These are phyloP conservation scores for Phoma sp. DNA, from an alignment of 2,329 filamentous ascomycete genomes.

Conservation along the genomic window DNA sequence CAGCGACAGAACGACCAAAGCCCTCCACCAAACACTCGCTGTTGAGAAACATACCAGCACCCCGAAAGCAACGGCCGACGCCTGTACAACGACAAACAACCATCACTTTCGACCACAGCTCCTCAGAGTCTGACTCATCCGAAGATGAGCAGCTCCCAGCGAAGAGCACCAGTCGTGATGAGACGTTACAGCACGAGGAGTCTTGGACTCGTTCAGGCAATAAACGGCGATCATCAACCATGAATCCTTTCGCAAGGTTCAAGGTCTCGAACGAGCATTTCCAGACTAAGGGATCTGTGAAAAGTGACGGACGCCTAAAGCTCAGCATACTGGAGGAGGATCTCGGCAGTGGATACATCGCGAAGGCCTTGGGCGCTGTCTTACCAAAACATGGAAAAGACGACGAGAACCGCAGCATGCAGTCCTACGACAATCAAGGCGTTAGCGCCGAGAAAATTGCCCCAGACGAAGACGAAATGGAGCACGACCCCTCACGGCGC, in stretches of 20 bases:
- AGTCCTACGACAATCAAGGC: slow-evolving; percentile 18
- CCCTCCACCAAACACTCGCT: slow-evolving; percentile 30
- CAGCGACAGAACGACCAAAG: slow-evolving; percentile 40
- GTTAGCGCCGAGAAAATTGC: slow-evolving; percentile 30
- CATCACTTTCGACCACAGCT: slow-evolving; percentile 38
- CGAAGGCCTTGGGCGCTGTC: slow-evolving; percentile 72
- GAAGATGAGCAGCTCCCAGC: slow-evolving; percentile 30
- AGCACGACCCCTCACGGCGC: slow-evolving; percentile 37
- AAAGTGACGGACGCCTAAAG: slow-evolving; percentile 71
- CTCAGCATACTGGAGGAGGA: slow-evolving; percentile 74
- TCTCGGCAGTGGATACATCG: slow-evolving; percentile 72
- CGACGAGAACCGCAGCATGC: slow-evolving; percentile 42
- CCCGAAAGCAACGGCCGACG: slow-evolving; percentile 17
- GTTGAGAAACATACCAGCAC: slow-evolving; percentile 25
- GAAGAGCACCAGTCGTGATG: slow-evolving; percentile 26
- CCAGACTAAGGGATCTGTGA: slow-evolving; percentile 68
- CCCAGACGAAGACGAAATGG: slow-evolving; percentile 44
- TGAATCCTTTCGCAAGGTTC: slow-evolving; percentile 59
- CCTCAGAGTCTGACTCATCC: slow-evolving; percentile 24
- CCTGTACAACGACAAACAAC: slow-evolving; percentile 31
- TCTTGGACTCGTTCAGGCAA: slow-evolving; percentile 2
- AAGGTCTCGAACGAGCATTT: slow-evolving; percentile 69
- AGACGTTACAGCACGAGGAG: slow-evolving; percentile 14
- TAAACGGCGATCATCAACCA: slow-evolving; percentile 15
- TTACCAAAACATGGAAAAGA: slow-evolving; percentile 62